Evolutionary conservation across 257 asterid species (phyloP), one percentile per base, ranked within the genome.

Genomic region (Petunia secreta): DNA sequence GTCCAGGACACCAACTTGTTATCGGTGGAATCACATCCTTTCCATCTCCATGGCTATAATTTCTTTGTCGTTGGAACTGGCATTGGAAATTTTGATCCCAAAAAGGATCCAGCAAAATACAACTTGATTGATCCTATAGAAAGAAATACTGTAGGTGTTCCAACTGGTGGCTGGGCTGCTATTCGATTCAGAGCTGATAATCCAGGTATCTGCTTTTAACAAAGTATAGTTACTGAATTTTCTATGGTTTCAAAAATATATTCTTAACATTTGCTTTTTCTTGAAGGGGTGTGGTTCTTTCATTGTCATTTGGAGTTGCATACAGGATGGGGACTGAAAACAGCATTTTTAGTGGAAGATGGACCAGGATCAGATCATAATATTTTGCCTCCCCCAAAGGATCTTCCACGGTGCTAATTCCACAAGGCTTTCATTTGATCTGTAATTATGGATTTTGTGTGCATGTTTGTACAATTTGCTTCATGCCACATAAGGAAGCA

Each of bases 101-200:
- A 48, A 2, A 85, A 75, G 0, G 95, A 92, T 54, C 92, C 92
- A 1, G 80, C 84, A 9, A 88, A 77, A 36, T 92, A 75, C 54
- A 92, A 92, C 89, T 78, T 92, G 82, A 84, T 87, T 0, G 97
- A 92, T 71, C 97, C 97, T 1, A 94, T 94, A 0, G 97, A 92
- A 63, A 87, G 97, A 62, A 92, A 92, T 66, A 92, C 97, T 0
- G 90, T 91, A 1, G 95, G 95, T 3, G 95, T 93, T 37, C 97
- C 97, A 0, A 91, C 97, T 0, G 97, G 97, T 3, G 97, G 97
- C 1, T 93, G 97, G 97, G 83, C 97, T 54, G 97, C 97, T 11
- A 91, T 93, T 63, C 87, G 97, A 6, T 93, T 90, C 84, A 79
- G 92, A 25, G 97, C 97, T 57, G 97, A 90, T 80, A 93, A 93